phyloP scores from a whole-genome alignment of 345 rosid genomes.

The Hibiscus trionum region DNA sequence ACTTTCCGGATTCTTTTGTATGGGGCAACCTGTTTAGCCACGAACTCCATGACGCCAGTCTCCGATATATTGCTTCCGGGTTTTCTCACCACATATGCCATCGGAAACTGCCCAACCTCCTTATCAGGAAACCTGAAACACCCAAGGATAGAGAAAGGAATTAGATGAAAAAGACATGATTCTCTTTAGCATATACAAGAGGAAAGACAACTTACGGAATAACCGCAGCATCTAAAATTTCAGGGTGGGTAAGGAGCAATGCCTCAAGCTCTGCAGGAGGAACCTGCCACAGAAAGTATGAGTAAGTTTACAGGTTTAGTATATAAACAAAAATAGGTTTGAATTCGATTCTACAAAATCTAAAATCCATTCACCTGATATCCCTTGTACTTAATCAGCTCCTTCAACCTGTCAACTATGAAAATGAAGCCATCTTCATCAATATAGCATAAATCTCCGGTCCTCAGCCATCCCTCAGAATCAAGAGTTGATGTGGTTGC shows the following conservation, averaged over 20 bases:
- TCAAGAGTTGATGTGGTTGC: constrained; percentile 72
- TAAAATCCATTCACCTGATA: constrained; percentile 47
- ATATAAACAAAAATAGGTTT: too few species aligned
- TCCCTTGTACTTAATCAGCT: constrained; percentile 84
- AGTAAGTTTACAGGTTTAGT: too few species aligned
- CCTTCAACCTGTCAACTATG: constrained; percentile 82
- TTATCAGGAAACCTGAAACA: constrained; percentile 63
- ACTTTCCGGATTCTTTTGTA: constrained; percentile 67
- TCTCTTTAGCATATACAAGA: background rate
- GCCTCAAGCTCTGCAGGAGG: constrained; percentile 94
- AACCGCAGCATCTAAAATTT: constrained; percentile 68
- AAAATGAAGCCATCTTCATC: constrained; percentile 81
- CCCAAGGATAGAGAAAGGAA: background rate
- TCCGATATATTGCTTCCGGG: constrained; percentile 43
- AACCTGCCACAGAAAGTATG: constrained; percentile 36
- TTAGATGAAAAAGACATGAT: background rate
- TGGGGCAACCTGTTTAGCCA: constrained; percentile 52
- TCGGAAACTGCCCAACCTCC: constrained; percentile 78
- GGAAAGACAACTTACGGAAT: constrained; percentile 53
- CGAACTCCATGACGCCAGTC: constrained; percentile 51
- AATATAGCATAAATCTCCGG: constrained; percentile 84
- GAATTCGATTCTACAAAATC: too few species aligned
- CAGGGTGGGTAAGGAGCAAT: constrained; percentile 63
- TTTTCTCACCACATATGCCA: constrained; percentile 75
- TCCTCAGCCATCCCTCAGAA: constrained; percentile 82